phyloP scores from a whole-genome alignment of 2,329 filamentous ascomycete genomes.

The Aspergillus thermomutatus region DNA sequence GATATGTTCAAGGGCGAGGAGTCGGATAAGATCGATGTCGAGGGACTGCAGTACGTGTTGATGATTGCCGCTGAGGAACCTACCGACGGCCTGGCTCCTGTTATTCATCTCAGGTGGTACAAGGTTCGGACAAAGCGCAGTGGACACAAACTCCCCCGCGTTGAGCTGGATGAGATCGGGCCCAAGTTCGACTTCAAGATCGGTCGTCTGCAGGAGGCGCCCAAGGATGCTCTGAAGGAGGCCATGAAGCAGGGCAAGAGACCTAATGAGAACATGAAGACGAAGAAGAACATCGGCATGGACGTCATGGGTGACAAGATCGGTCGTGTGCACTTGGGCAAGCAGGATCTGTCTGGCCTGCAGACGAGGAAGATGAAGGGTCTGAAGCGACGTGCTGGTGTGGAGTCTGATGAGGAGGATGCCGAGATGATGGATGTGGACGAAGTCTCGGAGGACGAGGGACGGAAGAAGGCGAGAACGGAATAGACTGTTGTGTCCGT shows the following conservation, averaged over 20 bases:
- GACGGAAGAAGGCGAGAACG: constrained; percentile 31
- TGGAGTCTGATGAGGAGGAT: constrained; percentile 54
- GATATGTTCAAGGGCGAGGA: constrained; percentile 89
- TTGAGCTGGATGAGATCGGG: constrained; percentile 94
- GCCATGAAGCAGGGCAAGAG: constrained; percentile 82
- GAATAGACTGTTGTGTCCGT: constrained; percentile 25
- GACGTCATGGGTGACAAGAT: constrained; percentile 95
- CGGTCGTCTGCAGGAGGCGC: constrained; percentile 74
- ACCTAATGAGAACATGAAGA: constrained; percentile 50
- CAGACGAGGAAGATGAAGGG: constrained; percentile 99
- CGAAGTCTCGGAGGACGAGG: constrained; percentile 35
- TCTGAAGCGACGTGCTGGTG: constrained; percentile 74
- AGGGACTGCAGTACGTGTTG: constrained; percentile 88
- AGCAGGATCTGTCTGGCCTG: constrained; percentile 79
- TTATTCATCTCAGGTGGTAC: constrained; percentile 72
- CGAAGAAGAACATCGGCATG: constrained; percentile 95
- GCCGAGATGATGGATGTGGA: constrained; percentile 48
- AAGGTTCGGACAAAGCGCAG: constrained; percentile 81
- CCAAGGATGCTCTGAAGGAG: constrained; percentile 78
- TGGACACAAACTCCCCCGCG: constrained; percentile 80
- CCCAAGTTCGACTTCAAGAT: constrained; percentile 89
- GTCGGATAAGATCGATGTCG: constrained; percentile 82
- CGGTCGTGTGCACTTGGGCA: constrained; percentile 84
- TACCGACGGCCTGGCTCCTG: constrained; percentile 37
- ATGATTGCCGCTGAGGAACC: constrained; percentile 72